Evolutionary conservation across 768 basidiomycete genomes (phyloP).

Genomic region (Hygrophorus pudorinus): DNA sequence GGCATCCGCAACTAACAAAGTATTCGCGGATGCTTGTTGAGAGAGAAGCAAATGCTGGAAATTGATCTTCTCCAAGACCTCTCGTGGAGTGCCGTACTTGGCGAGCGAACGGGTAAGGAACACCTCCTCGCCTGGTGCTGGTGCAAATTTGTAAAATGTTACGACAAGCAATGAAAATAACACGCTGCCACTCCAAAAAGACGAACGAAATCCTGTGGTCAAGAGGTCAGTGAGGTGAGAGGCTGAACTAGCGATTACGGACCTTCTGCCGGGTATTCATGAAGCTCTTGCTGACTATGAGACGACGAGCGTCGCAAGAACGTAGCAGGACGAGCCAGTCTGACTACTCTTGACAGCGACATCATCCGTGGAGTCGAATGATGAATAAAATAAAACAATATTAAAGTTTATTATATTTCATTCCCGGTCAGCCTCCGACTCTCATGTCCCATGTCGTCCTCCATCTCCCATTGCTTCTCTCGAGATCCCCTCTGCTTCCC

Average conservation of each 20-base stretch:
- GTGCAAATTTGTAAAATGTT: constrained; percentile 61
- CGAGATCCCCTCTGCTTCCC: constrained; percentile 21
- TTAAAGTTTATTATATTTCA: no score
- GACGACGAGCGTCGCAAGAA: constrained; percentile 27
- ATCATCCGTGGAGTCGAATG: constrained; percentile 22
- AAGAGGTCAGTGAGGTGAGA: neutral
- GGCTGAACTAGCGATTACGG: constrained; percentile 10
- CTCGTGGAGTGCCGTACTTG: constrained; percentile 41
- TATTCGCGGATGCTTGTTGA: constrained; percentile 32
- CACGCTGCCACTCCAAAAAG: constrained; percentile 60
- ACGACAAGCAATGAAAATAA: constrained; percentile 39
- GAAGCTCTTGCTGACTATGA: constrained; percentile 31
- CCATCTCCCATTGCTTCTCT: constrained; percentile 17
- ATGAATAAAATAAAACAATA: no score
- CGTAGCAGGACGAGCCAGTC: constrained; percentile 10
- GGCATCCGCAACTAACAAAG: constrained; percentile 31
- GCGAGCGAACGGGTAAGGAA: constrained; percentile 61
- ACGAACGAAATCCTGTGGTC: constrained; percentile 45
- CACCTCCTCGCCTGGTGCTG: constrained; percentile 47
- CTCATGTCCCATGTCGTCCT: constrained; percentile 11
- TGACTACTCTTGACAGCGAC: constrained; percentile 32
- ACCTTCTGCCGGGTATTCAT: constrained; percentile 55
- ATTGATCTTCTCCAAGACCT: constrained; percentile 47
- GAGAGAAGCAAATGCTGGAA: constrained; percentile 44
- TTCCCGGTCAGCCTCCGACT: no score